Evolutionary conservation across 345 rosid genomes (phyloP).

Genomic region (Triadica sebifera): DNA sequence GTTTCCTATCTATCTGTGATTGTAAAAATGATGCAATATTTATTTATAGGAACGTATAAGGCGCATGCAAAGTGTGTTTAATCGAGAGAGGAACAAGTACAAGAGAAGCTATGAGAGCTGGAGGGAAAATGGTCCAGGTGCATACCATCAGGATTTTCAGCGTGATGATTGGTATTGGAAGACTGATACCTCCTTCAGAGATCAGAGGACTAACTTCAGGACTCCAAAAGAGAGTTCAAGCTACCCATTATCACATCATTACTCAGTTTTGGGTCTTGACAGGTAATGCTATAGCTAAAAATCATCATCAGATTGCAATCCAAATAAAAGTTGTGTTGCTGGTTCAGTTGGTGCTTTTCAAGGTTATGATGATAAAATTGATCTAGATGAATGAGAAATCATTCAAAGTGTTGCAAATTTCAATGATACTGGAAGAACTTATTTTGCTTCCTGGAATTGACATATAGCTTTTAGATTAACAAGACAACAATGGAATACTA

Average conservation of each 20-base stretch:
- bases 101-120: slow-evolving; percentile 73
- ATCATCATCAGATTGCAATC: neutral
- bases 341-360: neutral
- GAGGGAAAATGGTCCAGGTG: slow-evolving; percentile 63
- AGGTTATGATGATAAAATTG: neutral
- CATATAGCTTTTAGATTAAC: neutral
- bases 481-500: neutral
- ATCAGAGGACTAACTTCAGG: slow-evolving; percentile 57
- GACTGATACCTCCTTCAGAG: slow-evolving; percentile 57
- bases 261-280: slow-evolving; percentile 84
- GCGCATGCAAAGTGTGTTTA: slow-evolving; percentile 97
- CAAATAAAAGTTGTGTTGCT: neutral
- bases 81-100: slow-evolving; percentile 78
- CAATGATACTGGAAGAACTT: neutral
- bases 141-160: slow-evolving; percentile 84
- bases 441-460: neutral
- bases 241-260: slow-evolving; percentile 83
- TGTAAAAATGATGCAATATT: neutral
- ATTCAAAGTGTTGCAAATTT: neutral
- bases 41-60: slow-evolving; percentile 82
- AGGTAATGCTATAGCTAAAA: slow-evolving; percentile 42
- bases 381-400: neutral
- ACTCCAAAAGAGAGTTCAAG: slow-evolving; percentile 54
- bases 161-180: slow-evolving; percentile 99
- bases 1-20: neutral